Evolutionary conservation across 768 basidiomycete genomes (phyloP), one percentile per base, ranked within the genome.

Genomic region (Nidula microcarpa): DNA sequence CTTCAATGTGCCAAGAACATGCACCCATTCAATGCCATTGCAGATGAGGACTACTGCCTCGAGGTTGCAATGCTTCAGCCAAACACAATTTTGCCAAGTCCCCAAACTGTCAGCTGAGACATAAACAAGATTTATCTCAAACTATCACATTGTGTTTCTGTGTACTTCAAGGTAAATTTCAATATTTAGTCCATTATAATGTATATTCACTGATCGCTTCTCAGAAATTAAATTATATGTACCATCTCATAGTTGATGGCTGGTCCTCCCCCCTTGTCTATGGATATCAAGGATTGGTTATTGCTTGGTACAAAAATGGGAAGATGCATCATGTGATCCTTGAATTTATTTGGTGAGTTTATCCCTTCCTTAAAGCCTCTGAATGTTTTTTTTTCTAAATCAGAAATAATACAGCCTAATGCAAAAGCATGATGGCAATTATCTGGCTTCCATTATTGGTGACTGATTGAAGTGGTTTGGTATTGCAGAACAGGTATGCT

Each of bases 301-400:
- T n/a, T n/a, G n/a, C n/a, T n/a, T n/a, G n/a, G n/a, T n/a, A n/a
- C n/a, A n/a, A n/a, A n/a, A n/a, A n/a, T n/a, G n/a, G n/a, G n/a
- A n/a, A n/a, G n/a, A n/a, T n/a, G n/a, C n/a, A n/a, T n/a, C n/a
- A n/a, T n/a, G n/a, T 71, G 4, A 60, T 68, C 16, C 58, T 74
- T 2, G 72, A 72, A 44, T 74, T 72, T 53, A 64, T 70, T n/a
- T 49, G 60, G 68, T 71, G 50, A 44, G 49, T 23, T 49, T 32
- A 17, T 36, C 51, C 55, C 52, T 39, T 17, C 10, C 8, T 53
- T 37, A 51, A 43, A 35, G 36, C 46, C 39, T 51, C 69, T 68
- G 52, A 71, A 16, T 63, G 62, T 23, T 58, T 58, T 5, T 9
- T 9, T 45, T 45, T 7, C 44, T 10, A 7, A 10, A 9, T 45